Evolutionary conservation across 192 early-diverging fungal species (phyloP).

Genomic region (Powellomyces hirtus): DNA sequence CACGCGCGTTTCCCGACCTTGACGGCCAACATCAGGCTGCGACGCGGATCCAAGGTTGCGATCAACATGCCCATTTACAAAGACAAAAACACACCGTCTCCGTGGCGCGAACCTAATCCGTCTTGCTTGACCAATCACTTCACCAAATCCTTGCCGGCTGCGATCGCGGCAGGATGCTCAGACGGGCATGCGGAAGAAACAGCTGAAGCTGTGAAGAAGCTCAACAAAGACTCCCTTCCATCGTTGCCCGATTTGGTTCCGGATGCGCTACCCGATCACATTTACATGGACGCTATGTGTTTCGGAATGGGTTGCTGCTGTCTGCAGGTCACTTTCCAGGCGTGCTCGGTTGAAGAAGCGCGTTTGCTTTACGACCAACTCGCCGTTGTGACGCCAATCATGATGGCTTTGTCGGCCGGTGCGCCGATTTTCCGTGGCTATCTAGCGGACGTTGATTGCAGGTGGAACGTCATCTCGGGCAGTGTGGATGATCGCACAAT

Average conservation of each 20-base stretch:
- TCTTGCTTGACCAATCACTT: constrained; percentile 52
- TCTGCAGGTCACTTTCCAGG: constrained; percentile 97
- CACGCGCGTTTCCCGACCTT: constrained; percentile 94
- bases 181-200: constrained; percentile 69
- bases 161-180: constrained; percentile 42
- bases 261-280: constrained; percentile 84
- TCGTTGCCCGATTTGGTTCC: constrained; percentile 39
- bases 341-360: constrained; percentile 88
- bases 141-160: constrained; percentile 9
- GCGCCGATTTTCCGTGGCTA: constrained; percentile 93
- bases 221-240: constrained; percentile 8
- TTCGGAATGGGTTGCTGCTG: constrained; percentile 99
- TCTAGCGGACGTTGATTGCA: constrained; percentile 91
- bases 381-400: constrained; percentile 84
- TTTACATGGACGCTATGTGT: constrained; percentile 98
- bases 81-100: constrained; percentile 83
- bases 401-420: constrained; percentile 90
- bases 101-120: constrained; percentile 76
- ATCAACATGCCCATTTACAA: constrained; percentile 97
- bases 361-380: constrained; percentile 93
- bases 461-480: constrained; percentile 95
- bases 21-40: constrained; percentile 88
- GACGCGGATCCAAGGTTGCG: constrained; percentile 88
- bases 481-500: constrained; percentile 90
- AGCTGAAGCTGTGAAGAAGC: not conserved